A percentile compares a stretch with the other conserved stretches of the same genome.
These are phyloP conservation scores for Tetrahymena malaccensis DNA, from an alignment of 73 alveolate genomes.

Conservation along the genomic window DNA sequence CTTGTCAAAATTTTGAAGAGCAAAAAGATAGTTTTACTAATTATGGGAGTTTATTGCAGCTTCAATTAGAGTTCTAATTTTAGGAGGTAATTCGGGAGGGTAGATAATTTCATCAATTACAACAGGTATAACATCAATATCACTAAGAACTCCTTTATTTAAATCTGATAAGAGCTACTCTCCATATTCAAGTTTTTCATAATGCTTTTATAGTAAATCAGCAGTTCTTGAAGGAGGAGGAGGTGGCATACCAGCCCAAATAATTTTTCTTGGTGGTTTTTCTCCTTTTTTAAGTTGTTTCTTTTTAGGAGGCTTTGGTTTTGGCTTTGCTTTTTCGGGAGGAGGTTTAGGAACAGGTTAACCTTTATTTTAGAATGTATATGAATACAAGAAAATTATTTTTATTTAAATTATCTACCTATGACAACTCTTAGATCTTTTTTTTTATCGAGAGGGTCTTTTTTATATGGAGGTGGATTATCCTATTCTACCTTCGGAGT, in stretches of 20 bases:
- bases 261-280: slow-evolving; percentile 61
- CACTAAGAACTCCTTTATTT: slow-evolving; percentile 57
- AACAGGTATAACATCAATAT: slow-evolving; percentile 72
- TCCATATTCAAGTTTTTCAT: slow-evolving; percentile 47
- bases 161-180: slow-evolving; percentile 8
- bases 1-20: slow-evolving; percentile 64
- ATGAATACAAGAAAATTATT: no score
- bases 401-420: neutral
- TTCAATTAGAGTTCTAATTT: slow-evolving; percentile 65
- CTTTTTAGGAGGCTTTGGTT: slow-evolving; percentile 42
- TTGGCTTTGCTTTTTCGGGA: slow-evolving; percentile 30
- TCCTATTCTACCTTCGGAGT: slow-evolving; percentile 53
- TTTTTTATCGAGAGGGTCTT: slow-evolving; percentile 37
- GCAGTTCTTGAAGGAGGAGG: slow-evolving; percentile 43
- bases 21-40: slow-evolving; percentile 66
- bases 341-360: slow-evolving; percentile 39
- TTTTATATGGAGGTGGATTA: slow-evolving; percentile 73
- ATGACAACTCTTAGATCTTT: neutral
- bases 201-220: slow-evolving; percentile 34
- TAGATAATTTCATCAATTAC: slow-evolving; percentile 76
- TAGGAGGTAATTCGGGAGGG: slow-evolving; percentile 86
- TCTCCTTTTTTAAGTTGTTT: slow-evolving; percentile 59
- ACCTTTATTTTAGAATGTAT: neutral
- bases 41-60: slow-evolving; percentile 67
- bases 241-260: slow-evolving; percentile 57